Base-by-base conservation (phyloP, 345 rosid species). In the Clausena lansium region DNA sequence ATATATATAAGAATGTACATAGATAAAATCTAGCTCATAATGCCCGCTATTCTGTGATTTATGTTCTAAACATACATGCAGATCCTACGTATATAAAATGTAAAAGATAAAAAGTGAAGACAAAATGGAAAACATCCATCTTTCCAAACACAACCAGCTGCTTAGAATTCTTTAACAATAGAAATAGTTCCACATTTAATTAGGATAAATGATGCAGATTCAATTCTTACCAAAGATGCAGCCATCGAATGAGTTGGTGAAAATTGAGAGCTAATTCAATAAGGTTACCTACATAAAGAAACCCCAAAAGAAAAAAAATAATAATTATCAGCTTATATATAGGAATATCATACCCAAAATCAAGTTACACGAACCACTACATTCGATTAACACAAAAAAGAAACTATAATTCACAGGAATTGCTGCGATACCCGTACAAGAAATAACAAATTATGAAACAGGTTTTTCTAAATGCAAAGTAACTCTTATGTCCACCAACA, bases 211-310 rank as follows among this genome's bases (percentile, higher is more conserved):
- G 50, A 54, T 55, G 22, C 60, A 72, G 17, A 35, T 57, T 30
- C 50, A 57, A 7, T 70, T 75, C 77, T 63, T 75, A 75, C 77
- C 77, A 63, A 47, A 75, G 70, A 63, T 4, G 77, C 24, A 47
- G 77, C 77, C 77, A 75, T 72, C 36, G 13, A 33, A 8, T 30
- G 45, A 58, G 66, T 59, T 38, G 65, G 30, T 58, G 24, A 59
- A 58, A 33, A 58, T 15, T 33, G 10, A 45, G 39, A 63, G 45
- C 58, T 9, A 55, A 39, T 20, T 39, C 74, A 25, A 4, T 11
- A n/a, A 3, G 52, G 52, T 60, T 6, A 35, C 63, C 39, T 55
- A 57, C 10, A 72, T 1, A 38, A 13, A 74, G 6, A 63, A 20
- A 50, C 19, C 25, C 14, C 38, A 9, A 6, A n/a, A 22, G 63